Base-by-base conservation (phyloP, 345 rosid species). In the Acer yangbiense region DNA sequence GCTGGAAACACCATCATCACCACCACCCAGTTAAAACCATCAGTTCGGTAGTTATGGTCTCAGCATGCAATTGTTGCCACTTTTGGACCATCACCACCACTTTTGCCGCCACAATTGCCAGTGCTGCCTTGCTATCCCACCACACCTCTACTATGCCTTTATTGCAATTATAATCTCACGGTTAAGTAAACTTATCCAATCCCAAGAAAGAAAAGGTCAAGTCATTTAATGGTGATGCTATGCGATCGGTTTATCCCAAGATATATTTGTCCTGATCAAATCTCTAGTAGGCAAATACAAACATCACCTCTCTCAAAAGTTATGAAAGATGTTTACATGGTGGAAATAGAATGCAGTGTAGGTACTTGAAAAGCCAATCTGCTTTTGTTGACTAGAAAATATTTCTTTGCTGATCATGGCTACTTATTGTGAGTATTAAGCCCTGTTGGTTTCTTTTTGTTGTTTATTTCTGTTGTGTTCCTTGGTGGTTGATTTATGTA, bases 401-500 rank as follows among this genome's bases (percentile, higher is more conserved):
- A 27, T 17, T 72, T 58, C 58, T 41, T 35, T 21, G 16, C 21
- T 60, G 41, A 14, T 20, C 18, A 6, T 55, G 48, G 7, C 73
- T 20, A 52, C 62, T 70, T 55, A 2, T 43, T 41, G 10, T 27
- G 44, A 27, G 23, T 32, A 32, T 32, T 29, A 13, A 50, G 39
- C 11, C 60, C 11, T 6, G 7, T 14, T 17, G n/a, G 55, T 48
- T 32, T 32, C 39, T 35, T 23, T 29, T 9, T 16, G 32, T 18
- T 13, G 8, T 32, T 72, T 1, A 64, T 78, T 75, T 20, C 29
- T 55, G 17, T 60, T 72, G 65, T 39, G n/a, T 58, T 46, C 20
- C n/a, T 35, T 63, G 10, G 17, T 21, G 16, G 41, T 73, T 62
- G 48, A 27, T 14, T 43, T 62, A 21, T 58, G 20, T 46, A 1